phyloP scores from a whole-genome alignment of 2,329 filamentous ascomycete species.

The Diplodia scrobiculata region DNA sequence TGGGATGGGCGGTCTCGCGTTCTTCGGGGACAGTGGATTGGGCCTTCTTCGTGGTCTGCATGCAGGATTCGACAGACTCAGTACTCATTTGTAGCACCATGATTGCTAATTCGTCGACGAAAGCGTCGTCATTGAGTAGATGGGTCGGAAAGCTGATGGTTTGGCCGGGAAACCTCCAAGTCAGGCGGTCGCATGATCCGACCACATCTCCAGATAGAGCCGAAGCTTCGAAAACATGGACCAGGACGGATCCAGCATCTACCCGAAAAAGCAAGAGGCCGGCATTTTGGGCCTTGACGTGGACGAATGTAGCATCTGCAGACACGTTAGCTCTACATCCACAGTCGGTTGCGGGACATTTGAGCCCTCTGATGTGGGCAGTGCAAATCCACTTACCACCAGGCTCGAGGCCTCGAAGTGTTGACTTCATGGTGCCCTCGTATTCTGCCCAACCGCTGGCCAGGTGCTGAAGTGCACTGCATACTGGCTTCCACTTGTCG shows the following conservation, averaged over 20 bases:
- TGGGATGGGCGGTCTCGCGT: conserved; percentile 55
- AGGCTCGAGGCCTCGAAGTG: not conserved
- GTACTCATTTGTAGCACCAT: conserved; percentile 44
- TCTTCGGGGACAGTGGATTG: conserved; percentile 44
- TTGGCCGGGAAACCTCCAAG: conserved; percentile 51
- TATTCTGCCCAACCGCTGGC: not conserved
- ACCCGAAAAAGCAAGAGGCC: conserved; percentile 47
- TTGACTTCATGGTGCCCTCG: not conserved
- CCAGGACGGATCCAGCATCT: conserved; percentile 36
- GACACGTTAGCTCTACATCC: not conserved
- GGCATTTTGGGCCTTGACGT: conserved; percentile 53
- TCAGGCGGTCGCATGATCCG: conserved; percentile 45
- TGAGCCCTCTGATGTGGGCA: no score
- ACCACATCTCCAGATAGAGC: conserved; percentile 47
- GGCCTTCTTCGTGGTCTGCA: conserved; percentile 43
- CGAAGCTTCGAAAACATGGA: conserved; percentile 53
- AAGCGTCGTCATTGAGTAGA: conserved; percentile 32
- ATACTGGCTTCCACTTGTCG: not conserved
- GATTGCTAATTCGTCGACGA: conserved; percentile 36
- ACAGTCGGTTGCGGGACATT: no score
- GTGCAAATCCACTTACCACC: not conserved
- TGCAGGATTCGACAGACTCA: conserved; percentile 34
- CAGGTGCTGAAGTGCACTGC: not conserved
- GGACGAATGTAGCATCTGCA: conserved; percentile 33
- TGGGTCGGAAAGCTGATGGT: conserved; percentile 41